Conservation (phyloP, 179 eudicot genomes). For the Silene coronaria region DNA sequence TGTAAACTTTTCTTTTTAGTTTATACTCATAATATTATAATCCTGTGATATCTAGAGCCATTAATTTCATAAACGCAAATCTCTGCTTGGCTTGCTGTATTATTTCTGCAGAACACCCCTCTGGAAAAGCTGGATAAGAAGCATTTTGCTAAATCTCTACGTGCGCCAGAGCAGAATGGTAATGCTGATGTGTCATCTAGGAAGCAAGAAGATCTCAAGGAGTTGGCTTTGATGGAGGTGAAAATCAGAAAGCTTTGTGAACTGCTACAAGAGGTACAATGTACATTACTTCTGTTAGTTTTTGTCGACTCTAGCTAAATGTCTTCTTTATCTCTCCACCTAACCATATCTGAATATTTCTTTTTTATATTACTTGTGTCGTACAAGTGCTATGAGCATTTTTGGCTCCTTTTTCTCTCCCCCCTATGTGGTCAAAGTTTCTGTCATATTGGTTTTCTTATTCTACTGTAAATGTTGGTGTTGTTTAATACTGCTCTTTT, state of each 20-base stretch:
- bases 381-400: not conserved
- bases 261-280: conserved; percentile 60
- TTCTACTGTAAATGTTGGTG: not conserved
- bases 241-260: conserved; percentile 77
- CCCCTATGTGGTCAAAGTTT: not conserved
- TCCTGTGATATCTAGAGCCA: not conserved
- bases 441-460: not conserved
- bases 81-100: conserved; percentile 10
- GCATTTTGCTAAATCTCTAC: conserved; percentile 68
- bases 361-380: not conserved
- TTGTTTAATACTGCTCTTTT: not conserved
- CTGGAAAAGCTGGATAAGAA: conserved; percentile 79
- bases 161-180: conserved; percentile 50
- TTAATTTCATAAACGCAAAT: not conserved
- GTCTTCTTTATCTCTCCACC: not conserved
- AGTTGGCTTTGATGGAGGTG: conserved; percentile 72
- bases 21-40: not conserved
- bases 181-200: conserved; percentile 36
- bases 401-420: not conserved
- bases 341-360: not conserved
- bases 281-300: not conserved
- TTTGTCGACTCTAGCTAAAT: not conserved
- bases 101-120: conserved; percentile 59
- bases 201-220: conserved; percentile 51
- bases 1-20: not conserved